phyloP scores from a whole-genome alignment of 192 early-diverging fungal species.

The Coemansia sp. region DNA sequence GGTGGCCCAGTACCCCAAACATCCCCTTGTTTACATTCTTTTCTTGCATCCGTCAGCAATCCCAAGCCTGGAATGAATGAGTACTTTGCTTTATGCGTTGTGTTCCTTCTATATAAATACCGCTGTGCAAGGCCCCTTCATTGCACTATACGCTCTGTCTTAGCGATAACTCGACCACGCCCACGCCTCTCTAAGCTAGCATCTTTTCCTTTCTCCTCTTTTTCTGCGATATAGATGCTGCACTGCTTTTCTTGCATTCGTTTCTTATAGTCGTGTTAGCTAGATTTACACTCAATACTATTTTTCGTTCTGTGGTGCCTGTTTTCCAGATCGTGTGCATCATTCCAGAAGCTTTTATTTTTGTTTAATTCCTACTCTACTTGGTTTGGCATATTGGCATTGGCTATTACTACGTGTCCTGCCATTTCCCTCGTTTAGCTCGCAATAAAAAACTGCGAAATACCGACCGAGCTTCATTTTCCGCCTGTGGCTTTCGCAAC shows the following conservation, averaged over 20 bases:
- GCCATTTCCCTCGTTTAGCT: neutral
- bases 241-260: neutral
- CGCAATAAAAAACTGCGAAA: neutral
- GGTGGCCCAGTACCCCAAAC: neutral
- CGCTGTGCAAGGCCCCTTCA: neutral
- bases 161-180: neutral
- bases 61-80: neutral
- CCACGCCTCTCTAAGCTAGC: slow-evolving; percentile 6
- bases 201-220: neutral
- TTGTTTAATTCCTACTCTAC: neutral
- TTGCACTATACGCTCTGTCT: neutral
- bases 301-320: neutral
- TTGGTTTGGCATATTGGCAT: neutral
- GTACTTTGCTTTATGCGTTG: neutral
- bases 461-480: neutral
- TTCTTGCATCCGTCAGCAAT: neutral
- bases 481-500: neutral
- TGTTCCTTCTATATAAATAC: neutral
- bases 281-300: neutral
- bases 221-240: slow-evolving; percentile 3
- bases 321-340: slow-evolving; percentile 1
- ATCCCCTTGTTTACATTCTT: neutral
- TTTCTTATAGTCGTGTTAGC: neutral
- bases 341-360: neutral
- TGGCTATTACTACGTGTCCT: neutral